Base-by-base conservation (phyloP, 257 asterid species). In the Plantago major region DNA sequence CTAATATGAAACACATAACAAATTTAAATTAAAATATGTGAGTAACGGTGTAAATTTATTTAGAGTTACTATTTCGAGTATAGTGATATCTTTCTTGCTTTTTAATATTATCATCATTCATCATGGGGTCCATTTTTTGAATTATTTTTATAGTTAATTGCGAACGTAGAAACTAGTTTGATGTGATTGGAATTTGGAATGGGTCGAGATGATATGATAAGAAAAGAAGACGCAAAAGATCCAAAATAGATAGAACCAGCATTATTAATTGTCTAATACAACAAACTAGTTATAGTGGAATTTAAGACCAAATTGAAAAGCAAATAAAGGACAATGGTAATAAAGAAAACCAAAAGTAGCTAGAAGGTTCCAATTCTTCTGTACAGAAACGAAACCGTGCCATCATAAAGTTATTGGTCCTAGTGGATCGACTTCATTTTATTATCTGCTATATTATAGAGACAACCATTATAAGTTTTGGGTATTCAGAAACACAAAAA, bases 341-440 rank as follows among this genome's bases (percentile, higher is more conserved):
- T 70, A 61, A 67, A 60, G 67, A 58, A 63, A 48, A 46, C 51
- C 51, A 33, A 33, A 3, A 33, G 40, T 4, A 33, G 40, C 40
- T 33, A 33, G 54, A 73, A 59, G 44, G 62, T 28, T 47, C 71
- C 52, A 26, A 56, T 47, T 33, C 40, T 33, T 33, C 40, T 33
- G 79, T 52, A 58, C 51, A 65, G 42, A 78, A 74, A 67, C 76
- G 83, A 71, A 78, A 67, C 80, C 80, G 80, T 74, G 46, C 42
- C n/a, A 43, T 33, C n/a, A 43, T 33, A 64, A 64, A 62, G 68
- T 52, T 13, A 17, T 47, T 15, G 52, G 19, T 33, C 40, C 40
- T 33, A 70, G 67, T 70, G 70, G 60, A 53, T 22, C 26, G 26
- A 2, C 42, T 48, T 66, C 67, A 46, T 67, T 68, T 49, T 10